These are phyloP conservation scores for Nymphaea colorata DNA, from an alignment of 164 flowering plant genomes.

Conservation along the genomic window DNA sequence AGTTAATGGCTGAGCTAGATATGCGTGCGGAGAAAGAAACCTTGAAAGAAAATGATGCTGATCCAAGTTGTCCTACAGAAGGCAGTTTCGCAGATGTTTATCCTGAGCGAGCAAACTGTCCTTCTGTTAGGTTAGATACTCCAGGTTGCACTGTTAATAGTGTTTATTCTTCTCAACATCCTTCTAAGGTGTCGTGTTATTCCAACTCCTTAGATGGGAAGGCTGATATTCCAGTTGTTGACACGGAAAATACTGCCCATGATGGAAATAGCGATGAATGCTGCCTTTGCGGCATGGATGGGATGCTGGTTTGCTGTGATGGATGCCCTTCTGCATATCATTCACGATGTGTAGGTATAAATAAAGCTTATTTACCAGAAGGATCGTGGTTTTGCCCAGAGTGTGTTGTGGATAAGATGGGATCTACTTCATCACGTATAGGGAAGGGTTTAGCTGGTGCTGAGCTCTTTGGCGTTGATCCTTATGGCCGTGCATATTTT, in stretches of 20 bases:
- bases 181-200: background rate
- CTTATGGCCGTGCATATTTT: conserved; percentile 57
- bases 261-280: conserved; percentile 91
- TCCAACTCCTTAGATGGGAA: background rate
- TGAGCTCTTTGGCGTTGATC: conserved; percentile 68
- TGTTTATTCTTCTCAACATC: background rate
- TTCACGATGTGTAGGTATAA: conserved; percentile 81
- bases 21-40: conserved; percentile 56
- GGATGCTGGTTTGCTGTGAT: conserved; percentile 92
- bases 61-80: conserved; percentile 4
- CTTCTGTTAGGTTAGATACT: background rate
- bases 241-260: conserved; percentile 26
- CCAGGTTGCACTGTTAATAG: background rate
- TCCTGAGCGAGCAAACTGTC: background rate
- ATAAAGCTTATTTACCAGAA: conserved; percentile 56
- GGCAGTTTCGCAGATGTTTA: background rate
- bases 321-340: conserved; percentile 97
- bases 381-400: conserved; percentile 96
- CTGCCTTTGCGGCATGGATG: conserved; percentile 96
- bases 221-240: conserved; percentile 4
- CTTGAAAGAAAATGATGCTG: conserved; percentile 36
- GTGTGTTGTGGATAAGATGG: conserved; percentile 44
- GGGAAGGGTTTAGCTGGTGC: conserved; percentile 64
- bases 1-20: conserved; percentile 74
- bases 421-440: conserved; percentile 25